A percentile compares a stretch with the other conserved stretches of the same genome.
Conservation (phyloP, 1,284 basidiomycete species). For the Boletus mariae region DNA sequence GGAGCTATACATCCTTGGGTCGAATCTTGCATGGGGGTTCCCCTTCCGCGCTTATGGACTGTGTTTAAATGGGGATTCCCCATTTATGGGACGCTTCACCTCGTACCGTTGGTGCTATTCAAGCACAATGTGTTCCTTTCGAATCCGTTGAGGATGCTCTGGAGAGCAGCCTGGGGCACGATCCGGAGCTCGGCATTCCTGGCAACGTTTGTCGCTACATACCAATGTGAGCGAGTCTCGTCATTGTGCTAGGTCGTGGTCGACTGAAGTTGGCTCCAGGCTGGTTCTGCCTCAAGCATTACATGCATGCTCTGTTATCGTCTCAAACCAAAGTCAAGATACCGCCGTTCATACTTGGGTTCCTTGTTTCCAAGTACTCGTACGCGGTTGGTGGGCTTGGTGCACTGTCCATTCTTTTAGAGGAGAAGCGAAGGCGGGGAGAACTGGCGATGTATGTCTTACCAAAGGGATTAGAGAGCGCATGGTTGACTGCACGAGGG, state of each 20-base stretch:
- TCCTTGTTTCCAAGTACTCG: constrained; percentile 65
- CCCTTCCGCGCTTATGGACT: constrained; percentile 71
- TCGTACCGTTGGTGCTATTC: constrained; percentile 83
- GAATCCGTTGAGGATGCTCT: constrained; percentile 62
- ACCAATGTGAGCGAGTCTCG: constrained; percentile 59
- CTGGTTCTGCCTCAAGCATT: constrained; percentile 73
- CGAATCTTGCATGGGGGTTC: constrained; percentile 66
- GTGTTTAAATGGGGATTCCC: constrained; percentile 87
- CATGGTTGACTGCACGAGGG: constrained; percentile 78
- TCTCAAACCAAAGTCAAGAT: constrained; percentile 39
- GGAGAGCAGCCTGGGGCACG: constrained; percentile 70
- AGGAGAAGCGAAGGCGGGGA: constrained; percentile 76
- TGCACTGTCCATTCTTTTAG: constrained; percentile 80
- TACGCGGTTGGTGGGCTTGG: constrained; percentile 77
- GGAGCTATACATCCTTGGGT: constrained; percentile 79
- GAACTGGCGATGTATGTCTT: constrained; percentile 95
- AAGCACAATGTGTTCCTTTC: constrained; percentile 59
- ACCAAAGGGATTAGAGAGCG: constrained; percentile 87
- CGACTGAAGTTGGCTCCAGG: constrained; percentile 38
- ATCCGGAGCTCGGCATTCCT: constrained; percentile 87
- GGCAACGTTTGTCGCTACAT: constrained; percentile 81
- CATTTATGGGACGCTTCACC: constrained; percentile 86
- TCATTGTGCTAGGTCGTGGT: background rate
- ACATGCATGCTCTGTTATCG: constrained; percentile 50
- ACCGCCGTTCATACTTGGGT: constrained; percentile 47